These are phyloP conservation scores for Mycena indigotica DNA, from an alignment of 768 basidiomycete species.

Conservation along the genomic window DNA sequence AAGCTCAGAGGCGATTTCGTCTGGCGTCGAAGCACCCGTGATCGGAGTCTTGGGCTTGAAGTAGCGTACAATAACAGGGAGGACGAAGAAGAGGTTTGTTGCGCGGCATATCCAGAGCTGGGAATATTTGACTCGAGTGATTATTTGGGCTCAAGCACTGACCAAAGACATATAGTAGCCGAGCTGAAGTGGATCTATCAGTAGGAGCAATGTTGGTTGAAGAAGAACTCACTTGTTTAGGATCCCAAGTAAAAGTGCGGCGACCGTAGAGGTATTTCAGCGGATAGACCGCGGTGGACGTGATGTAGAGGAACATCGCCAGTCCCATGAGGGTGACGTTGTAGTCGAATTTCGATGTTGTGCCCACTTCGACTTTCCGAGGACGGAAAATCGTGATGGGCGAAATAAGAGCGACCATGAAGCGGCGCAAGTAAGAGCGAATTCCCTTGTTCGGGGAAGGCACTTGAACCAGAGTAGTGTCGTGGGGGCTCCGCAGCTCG, in stretches of 20 bases:
- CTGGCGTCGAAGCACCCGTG: slow-evolving; percentile 36
- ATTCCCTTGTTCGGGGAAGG: slow-evolving; percentile 11
- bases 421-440: slow-evolving; percentile 21
- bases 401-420: slow-evolving; percentile 51
- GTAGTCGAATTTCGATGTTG: slow-evolving; percentile 58
- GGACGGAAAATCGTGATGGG: slow-evolving; percentile 77
- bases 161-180: slow-evolving; percentile 73
- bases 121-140: background rate
- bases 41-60: slow-evolving; percentile 54
- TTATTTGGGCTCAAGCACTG: background rate
- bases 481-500: slow-evolving; percentile 32
- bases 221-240: slow-evolving; percentile 53
- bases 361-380: slow-evolving; percentile 40
- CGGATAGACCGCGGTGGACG: slow-evolving; percentile 70
- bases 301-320: slow-evolving; percentile 62
- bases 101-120: slow-evolving; percentile 63
- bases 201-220: background rate
- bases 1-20: slow-evolving; percentile 60
- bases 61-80: slow-evolving; percentile 66
- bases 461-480: slow-evolving; percentile 28
- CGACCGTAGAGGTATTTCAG: slow-evolving; percentile 76
- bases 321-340: slow-evolving; percentile 71
- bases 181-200: slow-evolving; percentile 39
- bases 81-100: slow-evolving; percentile 62
- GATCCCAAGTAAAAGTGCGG: slow-evolving; percentile 62